phyloP scores from a whole-genome alignment of 1,284 basidiomycete genomes.

The Rhodotorula sp. region DNA sequence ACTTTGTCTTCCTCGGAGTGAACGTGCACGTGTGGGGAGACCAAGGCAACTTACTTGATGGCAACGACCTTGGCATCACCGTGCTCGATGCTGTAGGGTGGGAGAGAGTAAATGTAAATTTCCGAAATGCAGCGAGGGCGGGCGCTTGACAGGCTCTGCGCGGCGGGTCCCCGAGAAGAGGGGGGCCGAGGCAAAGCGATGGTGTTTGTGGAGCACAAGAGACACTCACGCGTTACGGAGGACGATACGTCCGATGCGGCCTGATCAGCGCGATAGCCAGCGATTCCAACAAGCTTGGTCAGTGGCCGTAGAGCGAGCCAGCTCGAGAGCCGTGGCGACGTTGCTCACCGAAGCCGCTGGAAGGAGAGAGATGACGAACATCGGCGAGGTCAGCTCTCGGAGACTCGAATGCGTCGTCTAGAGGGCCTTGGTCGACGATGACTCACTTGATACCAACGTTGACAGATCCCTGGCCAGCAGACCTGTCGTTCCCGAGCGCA shows the following conservation, averaged over 20 bases:
- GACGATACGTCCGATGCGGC: slow-evolving; percentile 98
- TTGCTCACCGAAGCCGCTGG: slow-evolving; percentile 72
- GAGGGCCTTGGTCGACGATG: slow-evolving; percentile 41
- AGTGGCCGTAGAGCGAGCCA: not conserved
- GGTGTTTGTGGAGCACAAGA: not conserved
- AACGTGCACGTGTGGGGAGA: not conserved
- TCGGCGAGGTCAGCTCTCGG: slow-evolving; percentile 3
- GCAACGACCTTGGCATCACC: slow-evolving; percentile 62
- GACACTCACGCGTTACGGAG: slow-evolving; percentile 73
- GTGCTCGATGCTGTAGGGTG: slow-evolving; percentile 56
- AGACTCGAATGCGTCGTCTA: slow-evolving; percentile 17
- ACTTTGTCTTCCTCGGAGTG: not conserved
- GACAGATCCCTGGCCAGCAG: slow-evolving; percentile 36
- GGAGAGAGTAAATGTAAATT: not conserved
- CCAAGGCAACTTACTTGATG: slow-evolving; percentile 32
- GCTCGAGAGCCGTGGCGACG: not conserved
- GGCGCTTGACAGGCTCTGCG: not conserved
- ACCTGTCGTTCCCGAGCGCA: not conserved
- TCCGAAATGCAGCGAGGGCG: not conserved
- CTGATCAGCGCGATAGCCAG: slow-evolving; percentile 51
- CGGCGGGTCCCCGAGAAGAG: no score
- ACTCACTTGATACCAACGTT: slow-evolving; percentile 91
- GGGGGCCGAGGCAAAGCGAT: not conserved
- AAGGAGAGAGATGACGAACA: slow-evolving; percentile 20
- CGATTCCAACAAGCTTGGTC: not conserved